Conservation (phyloP, 345 rosid genomes). For the Litchi chinensis region DNA sequence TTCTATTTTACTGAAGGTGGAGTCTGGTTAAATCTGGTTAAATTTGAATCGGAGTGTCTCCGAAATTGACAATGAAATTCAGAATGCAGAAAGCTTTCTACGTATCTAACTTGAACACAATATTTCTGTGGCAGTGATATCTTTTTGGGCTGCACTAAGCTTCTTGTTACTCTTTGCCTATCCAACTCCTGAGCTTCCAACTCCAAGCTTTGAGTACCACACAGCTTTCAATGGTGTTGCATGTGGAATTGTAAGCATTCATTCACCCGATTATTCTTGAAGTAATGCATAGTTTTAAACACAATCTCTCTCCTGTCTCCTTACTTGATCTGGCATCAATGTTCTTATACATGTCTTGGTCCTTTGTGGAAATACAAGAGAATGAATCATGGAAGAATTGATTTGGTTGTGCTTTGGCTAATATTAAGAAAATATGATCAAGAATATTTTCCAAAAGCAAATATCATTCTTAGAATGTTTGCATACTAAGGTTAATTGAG, state of each 20-base stretch:
- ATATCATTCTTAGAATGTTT: background rate
- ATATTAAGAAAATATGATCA: background rate
- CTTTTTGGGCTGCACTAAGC: slow-evolving; percentile 88
- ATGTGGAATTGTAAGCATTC: slow-evolving; percentile 80
- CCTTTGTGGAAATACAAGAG: slow-evolving; percentile 1
- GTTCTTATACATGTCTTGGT: background rate
- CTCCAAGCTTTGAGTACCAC: slow-evolving; percentile 96
- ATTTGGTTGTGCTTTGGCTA: background rate
- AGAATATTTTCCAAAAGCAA: background rate
- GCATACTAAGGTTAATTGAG: background rate
- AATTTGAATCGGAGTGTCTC: background rate
- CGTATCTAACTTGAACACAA: slow-evolving; percentile 6
- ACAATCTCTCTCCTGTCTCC: background rate
- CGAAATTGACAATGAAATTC: slow-evolving; percentile 2
- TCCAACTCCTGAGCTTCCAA: slow-evolving; percentile 89
- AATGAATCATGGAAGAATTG: background rate
- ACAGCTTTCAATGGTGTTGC: slow-evolving; percentile 93
- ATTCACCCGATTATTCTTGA: background rate
- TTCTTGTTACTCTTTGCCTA: slow-evolving; percentile 92
- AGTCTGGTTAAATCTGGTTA: slow-evolving; percentile 22
- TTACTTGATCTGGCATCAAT: background rate
- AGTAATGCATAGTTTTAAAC: slow-evolving; percentile 1
- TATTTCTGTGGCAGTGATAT: slow-evolving; percentile 61
- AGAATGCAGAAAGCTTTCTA: background rate
- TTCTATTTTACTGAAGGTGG: background rate